Evolutionary conservation across 371 early-diverging fungal genomes (phyloP), one percentile per base, ranked within the genome.

Genomic region (Sporodiniella umbellata): DNA sequence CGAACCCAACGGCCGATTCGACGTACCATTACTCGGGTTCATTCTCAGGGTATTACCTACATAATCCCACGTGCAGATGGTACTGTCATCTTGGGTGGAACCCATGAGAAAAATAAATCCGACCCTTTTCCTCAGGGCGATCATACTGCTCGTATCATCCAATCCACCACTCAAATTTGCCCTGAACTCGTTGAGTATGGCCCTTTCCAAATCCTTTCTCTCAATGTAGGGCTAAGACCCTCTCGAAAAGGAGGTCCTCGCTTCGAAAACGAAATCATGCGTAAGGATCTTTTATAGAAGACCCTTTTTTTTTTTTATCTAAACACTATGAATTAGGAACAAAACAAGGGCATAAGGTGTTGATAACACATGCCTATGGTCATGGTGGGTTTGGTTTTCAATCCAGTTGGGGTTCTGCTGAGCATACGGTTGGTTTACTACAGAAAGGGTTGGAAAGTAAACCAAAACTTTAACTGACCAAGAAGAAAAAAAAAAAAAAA

Each of bases 51-150:
- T 21, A 66, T 83, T 28, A 83, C 80, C 23, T 93, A 93, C 66
- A 60, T 90, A 12, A 93, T 93, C 46, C 92, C 93, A 11, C 75
- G 91, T 15, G 73, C 84, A 12, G 83, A 88, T 60, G 91, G 90
- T 0, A 78, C 81, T 30, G 85, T 88, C 15, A 72, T 91, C 21
- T 65, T 90, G 0, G 93, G 93, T 23, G 91, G 91, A 14, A 89
- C 90, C 3, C 69, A 89, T 46, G 67, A 72, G 15, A 51, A 83
- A 57, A 76, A 87, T 51, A 68, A 50, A 86, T 87, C 77, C 24
- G 61, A 62, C 43, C 59, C 71, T 21, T 57, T 56, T 14, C 30
- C 54, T 8, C 62, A 71, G 33, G 53, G 57, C 12, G 45, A 47
- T 17, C 54, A 50, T n/a, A 49, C 39, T 5, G 8, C 63, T n/a